phyloP scores from a whole-genome alignment of 768 basidiomycete species.

The Psilocybe subaeruginosa region DNA sequence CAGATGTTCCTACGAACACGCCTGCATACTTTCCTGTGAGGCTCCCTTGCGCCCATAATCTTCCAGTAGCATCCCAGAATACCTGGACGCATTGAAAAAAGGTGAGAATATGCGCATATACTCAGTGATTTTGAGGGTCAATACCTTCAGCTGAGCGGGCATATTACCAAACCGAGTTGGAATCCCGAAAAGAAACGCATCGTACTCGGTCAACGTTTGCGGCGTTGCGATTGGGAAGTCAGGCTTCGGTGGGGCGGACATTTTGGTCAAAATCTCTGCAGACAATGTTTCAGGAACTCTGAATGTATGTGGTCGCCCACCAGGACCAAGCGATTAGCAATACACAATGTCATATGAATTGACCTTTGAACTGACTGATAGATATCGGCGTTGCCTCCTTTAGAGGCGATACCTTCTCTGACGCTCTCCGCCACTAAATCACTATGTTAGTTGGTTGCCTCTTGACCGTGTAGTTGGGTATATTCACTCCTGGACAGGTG shows the following conservation, averaged over 20 bases:
- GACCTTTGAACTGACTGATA: conserved; percentile 40
- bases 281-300: conserved; percentile 72
- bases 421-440: conserved; percentile 48
- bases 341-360: neutral
- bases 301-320: neutral
- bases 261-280: conserved; percentile 55
- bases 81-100: conserved; percentile 35
- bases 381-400: conserved; percentile 41
- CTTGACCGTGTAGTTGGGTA: neutral
- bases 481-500: conserved; percentile 41
- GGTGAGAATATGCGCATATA: neutral
- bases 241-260: conserved; percentile 65
- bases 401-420: conserved; percentile 33
- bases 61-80: conserved; percentile 80
- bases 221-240: conserved; percentile 60
- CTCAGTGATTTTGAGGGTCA: neutral
- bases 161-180: conserved; percentile 79
- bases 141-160: conserved; percentile 58
- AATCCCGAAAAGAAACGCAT: conserved; percentile 71
- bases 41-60: conserved; percentile 59
- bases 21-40: conserved; percentile 78
- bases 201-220: conserved; percentile 51
- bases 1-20: conserved; percentile 72
- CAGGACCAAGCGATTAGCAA: neutral
- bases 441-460: neutral